Evolutionary conservation across 2,329 filamentous ascomycete species (phyloP), one percentile per base, ranked within the genome.

Genomic region (Diplodia corticola): DNA sequence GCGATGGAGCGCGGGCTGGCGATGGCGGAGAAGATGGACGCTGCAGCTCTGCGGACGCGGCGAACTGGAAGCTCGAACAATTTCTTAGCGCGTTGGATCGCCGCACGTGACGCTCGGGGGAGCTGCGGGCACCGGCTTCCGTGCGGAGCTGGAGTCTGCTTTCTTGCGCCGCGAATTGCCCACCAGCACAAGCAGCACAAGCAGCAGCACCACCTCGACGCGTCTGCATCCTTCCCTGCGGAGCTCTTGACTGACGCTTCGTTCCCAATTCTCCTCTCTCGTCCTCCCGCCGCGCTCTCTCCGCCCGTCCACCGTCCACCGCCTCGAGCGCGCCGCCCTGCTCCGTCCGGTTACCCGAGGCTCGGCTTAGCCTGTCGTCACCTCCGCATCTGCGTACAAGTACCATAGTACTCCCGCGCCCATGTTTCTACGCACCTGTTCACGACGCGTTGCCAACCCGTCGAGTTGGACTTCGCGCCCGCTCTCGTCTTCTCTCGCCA

Each of bases 341-440:
- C 54, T 20, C 22, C 51, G 48, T 20, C 67, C 71, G 73, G 70
- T 74, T 76, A 77, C 72, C 77, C 77, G 78, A 79, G 77, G 76
- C 77, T 74, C 72, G 70, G 72, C 70, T 64, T 63, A 44, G 40
- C 20, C 57, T 61, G 40, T 61, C 57, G 57, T 61, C 57, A 61
- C 57, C 55, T 60, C 55, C 55, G 55, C 55, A 44, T 44, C 40
- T 44, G 22, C 54, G 26, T 7, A 46, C 57, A 50, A 33, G 40
- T 49, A 48, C 63, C 26, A 68, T 68, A 57, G 60, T 68, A 57
- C 69, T 50, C 63, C 60, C 65, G 64, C 63, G 54, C 28, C 13
- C 76, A 84, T 84, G 81, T 81, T 81, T 72, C 75, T 82, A 69
- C 78, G 77, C 72, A 74, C 75, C 66, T 73, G 76, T 55, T 74